Evolutionary conservation across 2,329 filamentous ascomycete species (phyloP), one percentile per base, ranked within the genome.

Genomic region (Capronia coronata): DNA sequence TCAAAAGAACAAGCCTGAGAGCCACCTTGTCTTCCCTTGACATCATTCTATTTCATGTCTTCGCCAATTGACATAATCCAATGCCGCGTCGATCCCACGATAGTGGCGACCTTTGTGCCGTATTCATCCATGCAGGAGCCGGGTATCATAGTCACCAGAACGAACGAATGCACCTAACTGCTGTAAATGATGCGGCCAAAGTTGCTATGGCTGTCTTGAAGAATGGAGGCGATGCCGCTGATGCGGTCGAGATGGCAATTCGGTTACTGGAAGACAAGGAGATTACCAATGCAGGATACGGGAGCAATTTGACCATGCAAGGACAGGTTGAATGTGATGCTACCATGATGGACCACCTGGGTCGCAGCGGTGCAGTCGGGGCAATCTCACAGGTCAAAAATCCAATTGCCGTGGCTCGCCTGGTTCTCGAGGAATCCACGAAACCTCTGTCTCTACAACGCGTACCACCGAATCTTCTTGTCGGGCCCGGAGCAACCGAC

Each of bases 241-340:
- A 97, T 63, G 93, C 90, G 13, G 85, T 96, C 18, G 93, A 96
- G 67, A 84, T 86, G 43, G 88, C 93, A 23, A 82, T 98, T 62
- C 87, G 84, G 59, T 75, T 87, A 16, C 80, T 98, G 14, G 93
- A 98, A 69, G 87, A 98, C 65, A 83, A 86, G 49, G 89, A 96
- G 62, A 94, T 98, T 58, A 98, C 94, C 29, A 98, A 98, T 66
- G 87, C 91, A 30, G 93, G 93, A 0, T 97, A 86, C 65, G 93
- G 94, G 40, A 98, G 93, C 69, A 98, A 98, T 62, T 73, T 98
- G 19, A 84, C 87, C 38, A 86, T 94, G 55, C 85, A 96, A 59
- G 93, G 93, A 1, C 79, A 82, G 1, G 93, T 97, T 10, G 93
- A 98, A 67, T 94, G 90, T 60, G 93, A 98, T 72, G 93, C 93